phyloP scores from a whole-genome alignment of 768 basidiomycete species.

The Mycena vitilis region DNA sequence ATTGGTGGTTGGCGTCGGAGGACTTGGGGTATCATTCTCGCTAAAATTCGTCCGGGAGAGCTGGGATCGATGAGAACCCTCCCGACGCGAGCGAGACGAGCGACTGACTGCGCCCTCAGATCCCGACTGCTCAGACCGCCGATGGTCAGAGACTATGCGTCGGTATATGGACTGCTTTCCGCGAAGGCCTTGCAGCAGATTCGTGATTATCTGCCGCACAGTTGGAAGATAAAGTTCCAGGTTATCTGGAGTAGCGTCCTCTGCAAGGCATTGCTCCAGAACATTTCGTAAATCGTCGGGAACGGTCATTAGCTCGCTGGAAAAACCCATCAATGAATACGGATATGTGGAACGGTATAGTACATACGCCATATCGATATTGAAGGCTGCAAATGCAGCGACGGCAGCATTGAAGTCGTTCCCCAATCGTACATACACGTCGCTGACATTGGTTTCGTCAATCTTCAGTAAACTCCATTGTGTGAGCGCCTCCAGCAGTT shows the following conservation, averaged over 20 bases:
- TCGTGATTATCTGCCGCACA: constrained; percentile 93
- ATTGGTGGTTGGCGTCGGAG: constrained; percentile 28
- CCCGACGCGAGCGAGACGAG: constrained; percentile 64
- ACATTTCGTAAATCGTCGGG: constrained; percentile 90
- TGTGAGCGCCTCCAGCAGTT: constrained; percentile 90
- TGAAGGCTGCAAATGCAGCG: constrained; percentile 84
- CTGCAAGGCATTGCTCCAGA: constrained; percentile 91
- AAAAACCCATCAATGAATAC: constrained; percentile 9
- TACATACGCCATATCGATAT: constrained; percentile 92
- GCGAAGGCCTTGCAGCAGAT: constrained; percentile 92
- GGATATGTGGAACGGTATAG: constrained; percentile 32
- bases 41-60: constrained; percentile 50
- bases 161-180: constrained; percentile 92
- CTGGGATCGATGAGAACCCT: constrained; percentile 61
- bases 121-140: constrained; percentile 59
- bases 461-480: constrained; percentile 83
- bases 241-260: constrained; percentile 87
- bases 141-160: constrained; percentile 73
- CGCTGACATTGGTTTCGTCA: constrained; percentile 87
- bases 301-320: constrained; percentile 87
- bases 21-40: constrained; percentile 21
- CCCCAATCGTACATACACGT: constrained; percentile 95
- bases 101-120: constrained; percentile 70
- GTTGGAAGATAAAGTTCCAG: constrained; percentile 91
- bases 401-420: constrained; percentile 98